Conservation (phyloP, 768 basidiomycete genomes). For the Amylocystis lapponica region DNA sequence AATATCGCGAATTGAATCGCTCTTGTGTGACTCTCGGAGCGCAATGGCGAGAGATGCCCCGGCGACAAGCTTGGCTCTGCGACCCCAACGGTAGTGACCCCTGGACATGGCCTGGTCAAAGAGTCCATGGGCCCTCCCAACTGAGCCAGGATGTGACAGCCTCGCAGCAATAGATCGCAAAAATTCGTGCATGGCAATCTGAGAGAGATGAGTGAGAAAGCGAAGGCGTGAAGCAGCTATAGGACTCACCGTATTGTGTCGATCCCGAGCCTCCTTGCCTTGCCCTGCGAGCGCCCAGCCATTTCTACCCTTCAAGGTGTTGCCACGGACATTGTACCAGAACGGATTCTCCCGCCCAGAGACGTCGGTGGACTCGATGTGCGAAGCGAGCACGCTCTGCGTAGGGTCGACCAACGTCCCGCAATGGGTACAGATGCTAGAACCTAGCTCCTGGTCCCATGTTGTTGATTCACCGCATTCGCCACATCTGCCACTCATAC, state of each 20-base stretch:
- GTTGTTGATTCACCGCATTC: conserved; percentile 49
- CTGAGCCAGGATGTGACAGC: conserved; percentile 53
- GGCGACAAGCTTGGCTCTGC: conserved; percentile 60
- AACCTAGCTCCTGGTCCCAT: conserved; percentile 54
- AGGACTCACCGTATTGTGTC: conserved; percentile 50
- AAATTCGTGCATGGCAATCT: conserved; percentile 62
- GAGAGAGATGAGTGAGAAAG: conserved; percentile 4
- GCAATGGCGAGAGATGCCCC: conserved; percentile 68
- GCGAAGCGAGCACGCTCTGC: conserved; percentile 53
- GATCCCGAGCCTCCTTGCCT: conserved; percentile 57
- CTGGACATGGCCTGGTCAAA: conserved; percentile 64
- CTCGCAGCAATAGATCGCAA: conserved; percentile 55
- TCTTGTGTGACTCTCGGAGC: conserved; percentile 62
- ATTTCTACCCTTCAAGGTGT: conserved; percentile 42
- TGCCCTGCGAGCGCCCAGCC: conserved; percentile 63
- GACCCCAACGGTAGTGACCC: conserved; percentile 65
- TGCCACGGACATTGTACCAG: conserved; percentile 19
- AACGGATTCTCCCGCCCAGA: conserved; percentile 27
- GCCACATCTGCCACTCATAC: conserved; percentile 35
- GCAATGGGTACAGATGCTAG: conserved; percentile 62
- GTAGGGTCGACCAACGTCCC: conserved; percentile 63
- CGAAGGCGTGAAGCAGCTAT: too few relatives aligned
- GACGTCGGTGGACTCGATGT: conserved; percentile 31
- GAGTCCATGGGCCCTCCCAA: conserved; percentile 59
- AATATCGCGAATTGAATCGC: conserved; percentile 64